These are phyloP conservation scores for Scheffersomyces cryptocercus DNA, from an alignment of 1,139 yeast genomes.

Conservation along the genomic window DNA sequence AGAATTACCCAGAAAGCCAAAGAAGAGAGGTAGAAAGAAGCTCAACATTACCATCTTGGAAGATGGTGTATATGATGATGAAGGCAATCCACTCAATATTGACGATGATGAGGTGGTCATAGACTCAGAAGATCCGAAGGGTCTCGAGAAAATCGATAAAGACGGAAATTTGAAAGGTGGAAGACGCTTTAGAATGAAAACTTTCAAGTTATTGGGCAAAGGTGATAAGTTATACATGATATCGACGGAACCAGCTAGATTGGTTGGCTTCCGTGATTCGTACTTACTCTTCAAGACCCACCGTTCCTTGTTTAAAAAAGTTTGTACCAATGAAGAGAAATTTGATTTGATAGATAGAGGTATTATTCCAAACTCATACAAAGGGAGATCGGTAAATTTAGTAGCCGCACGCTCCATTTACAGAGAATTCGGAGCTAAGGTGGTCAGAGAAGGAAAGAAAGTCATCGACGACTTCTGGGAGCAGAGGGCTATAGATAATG, in stretches of 20 bases:
- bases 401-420: conserved; percentile 90
- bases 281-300: conserved; percentile 89
- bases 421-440: conserved; percentile 89
- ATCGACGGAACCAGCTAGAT: conserved; percentile 93
- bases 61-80: conserved; percentile 48
- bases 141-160: conserved; percentile 70
- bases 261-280: conserved; percentile 93
- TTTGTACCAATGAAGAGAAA: conserved; percentile 77
- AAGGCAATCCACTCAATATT: conserved; percentile 55
- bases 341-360: conserved; percentile 80
- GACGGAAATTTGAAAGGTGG: conserved; percentile 73
- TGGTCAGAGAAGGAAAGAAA: conserved; percentile 76
- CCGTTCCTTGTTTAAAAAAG: conserved; percentile 66
- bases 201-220: conserved; percentile 74
- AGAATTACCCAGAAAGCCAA: conserved; percentile 38
- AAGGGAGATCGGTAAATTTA: conserved; percentile 84
- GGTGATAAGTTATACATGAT: conserved; percentile 83
- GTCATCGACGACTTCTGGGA: conserved; percentile 91
- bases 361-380: conserved; percentile 84
- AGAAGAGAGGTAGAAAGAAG: conserved; percentile 50
- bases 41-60: conserved; percentile 37
- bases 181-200: conserved; percentile 77
- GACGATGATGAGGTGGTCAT: conserved; percentile 79
- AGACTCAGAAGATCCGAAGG: conserved; percentile 74
- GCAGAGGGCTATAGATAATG: conserved; percentile 64